Evolutionary conservation across 2,329 filamentous ascomycete genomes (phyloP), one percentile per base, ranked within the genome.

Genomic region (Neofusicoccum sp.): DNA sequence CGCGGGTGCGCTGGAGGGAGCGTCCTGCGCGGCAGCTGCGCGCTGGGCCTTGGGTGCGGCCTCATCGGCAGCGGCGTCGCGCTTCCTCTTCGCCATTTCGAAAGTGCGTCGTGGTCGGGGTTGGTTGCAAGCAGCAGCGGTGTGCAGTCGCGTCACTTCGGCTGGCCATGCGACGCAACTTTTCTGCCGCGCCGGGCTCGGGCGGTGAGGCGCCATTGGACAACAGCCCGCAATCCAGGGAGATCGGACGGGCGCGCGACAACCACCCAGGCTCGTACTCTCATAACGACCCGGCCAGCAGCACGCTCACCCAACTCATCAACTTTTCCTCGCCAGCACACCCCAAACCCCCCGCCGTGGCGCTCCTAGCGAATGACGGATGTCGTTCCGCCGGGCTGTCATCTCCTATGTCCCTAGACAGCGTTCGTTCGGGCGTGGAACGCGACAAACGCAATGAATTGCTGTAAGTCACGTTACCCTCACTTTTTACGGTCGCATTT

Each of bases 341-440:
- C 63, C 66, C 59, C 66, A 67, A 76, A 75, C 71, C 68, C 73
- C 73, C 74, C 74, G 76, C 69, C 68, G 72, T 74, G 74, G 74
- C 74, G 72, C 69, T 75, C 72, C 72, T 74, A 71, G 74, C 76
- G 75, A 75, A 78, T 75, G 76, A 79, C 80, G 77, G 79, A 81
- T 81, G 79, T 79, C 73, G 78, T 74, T 75, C 75, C 69, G 71
- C 68, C 73, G 67, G 70, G 65, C 69, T 70, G 70, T 67, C 71
- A 69, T 67, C 70, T 79, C 78, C 77, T 77, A 82, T 82, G 80
- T 81, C 79, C 74, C 72, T 80, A 73, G 76, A 78, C 73, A 73
- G 73, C 68, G 70, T 76, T 70, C 76, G 77, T 73, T 74, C 78
- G 76, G 76, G 72, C 68, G 69, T 71, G 69, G 68, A 74, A 68